Conservation (phyloP, 2,329 filamentous ascomycete species). For the Verticillium klebahnii region DNA sequence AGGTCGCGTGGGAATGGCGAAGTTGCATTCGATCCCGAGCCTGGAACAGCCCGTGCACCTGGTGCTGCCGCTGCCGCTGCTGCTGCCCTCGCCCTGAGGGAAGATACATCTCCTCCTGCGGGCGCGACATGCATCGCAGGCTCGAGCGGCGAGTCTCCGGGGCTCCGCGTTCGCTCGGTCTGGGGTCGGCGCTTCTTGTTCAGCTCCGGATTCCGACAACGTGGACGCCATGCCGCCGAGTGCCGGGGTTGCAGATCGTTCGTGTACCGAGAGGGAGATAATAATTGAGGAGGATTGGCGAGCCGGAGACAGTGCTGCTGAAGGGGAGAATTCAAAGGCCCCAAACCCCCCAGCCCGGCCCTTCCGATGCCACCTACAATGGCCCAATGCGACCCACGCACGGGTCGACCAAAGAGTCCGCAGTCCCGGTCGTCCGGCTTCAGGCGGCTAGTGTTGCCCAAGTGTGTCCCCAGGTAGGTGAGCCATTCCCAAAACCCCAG, state of each 20-base stretch:
- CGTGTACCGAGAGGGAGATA: not conserved
- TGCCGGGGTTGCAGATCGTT: not conserved
- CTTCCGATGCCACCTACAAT: too few relatives aligned
- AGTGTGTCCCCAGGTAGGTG: too few relatives aligned
- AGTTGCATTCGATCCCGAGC: constrained; percentile 17
- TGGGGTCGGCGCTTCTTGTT: not conserved
- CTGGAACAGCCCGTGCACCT: constrained; percentile 14
- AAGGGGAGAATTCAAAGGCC: constrained; percentile 43
- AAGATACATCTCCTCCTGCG: constrained; percentile 17
- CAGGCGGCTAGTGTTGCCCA: too few relatives aligned
- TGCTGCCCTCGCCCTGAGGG: not conserved
- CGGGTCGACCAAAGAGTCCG: too few relatives aligned
- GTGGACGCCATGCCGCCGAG: constrained; percentile 1
- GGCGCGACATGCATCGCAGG: not conserved
- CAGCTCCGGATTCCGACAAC: not conserved
- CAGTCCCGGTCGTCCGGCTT: too few relatives aligned
- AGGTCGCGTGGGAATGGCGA: constrained; percentile 17
- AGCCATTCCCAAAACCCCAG: too few relatives aligned
- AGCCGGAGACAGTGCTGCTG: constrained; percentile 1
- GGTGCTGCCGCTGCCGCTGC: not conserved
- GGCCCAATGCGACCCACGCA: too few relatives aligned
- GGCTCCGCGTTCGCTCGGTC: not conserved
- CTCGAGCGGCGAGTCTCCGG: not conserved
- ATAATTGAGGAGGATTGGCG: not conserved
- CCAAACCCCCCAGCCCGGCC: too few relatives aligned